Evolutionary conservation across 805 yeast species (phyloP).

Genomic region (Candida ovalis): DNA sequence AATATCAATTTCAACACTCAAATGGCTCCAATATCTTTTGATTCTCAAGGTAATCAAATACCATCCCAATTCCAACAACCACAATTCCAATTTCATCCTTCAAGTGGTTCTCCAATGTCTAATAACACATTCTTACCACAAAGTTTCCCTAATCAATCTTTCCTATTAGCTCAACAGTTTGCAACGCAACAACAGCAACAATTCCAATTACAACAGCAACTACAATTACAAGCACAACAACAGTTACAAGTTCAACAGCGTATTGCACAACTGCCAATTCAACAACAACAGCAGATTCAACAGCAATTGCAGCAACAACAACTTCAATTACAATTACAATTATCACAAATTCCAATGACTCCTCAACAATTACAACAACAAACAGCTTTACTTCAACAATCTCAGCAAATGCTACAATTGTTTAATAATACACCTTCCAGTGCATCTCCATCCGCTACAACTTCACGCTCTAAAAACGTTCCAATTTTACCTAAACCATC

Average conservation of each 20-base stretch:
- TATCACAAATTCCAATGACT: not conserved
- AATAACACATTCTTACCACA: conserved; percentile 11
- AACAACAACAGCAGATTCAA: conserved; percentile 1
- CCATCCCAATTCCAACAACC: conserved; percentile 8
- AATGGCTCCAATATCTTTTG: not conserved
- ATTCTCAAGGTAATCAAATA: not conserved
- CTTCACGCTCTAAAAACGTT: conserved; percentile 26
- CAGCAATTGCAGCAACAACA: conserved; percentile 1
- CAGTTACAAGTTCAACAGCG: conserved; percentile 1
- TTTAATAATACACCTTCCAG: conserved; percentile 2
- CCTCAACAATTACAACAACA: conserved; percentile 1
- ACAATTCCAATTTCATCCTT: conserved; percentile 4
- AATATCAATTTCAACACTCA: conserved; percentile 1
- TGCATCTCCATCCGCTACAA: not conserved
- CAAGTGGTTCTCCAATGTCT: conserved; percentile 6
- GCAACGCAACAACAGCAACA: conserved; percentile 1
- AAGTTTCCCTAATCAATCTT: conserved; percentile 11
- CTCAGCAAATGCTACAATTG: conserved; percentile 1
- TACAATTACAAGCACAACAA: conserved; percentile 4
- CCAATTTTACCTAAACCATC: conserved; percentile 34
- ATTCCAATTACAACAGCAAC: conserved; percentile 1
- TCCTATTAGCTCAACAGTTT: conserved; percentile 6
- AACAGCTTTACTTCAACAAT: not conserved
- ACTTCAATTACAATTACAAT: not conserved
- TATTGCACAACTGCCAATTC: not conserved